Evolutionary conservation across 768 basidiomycete species (phyloP), one percentile per base, ranked within the genome.

Genomic region (Kwoniella botswanensis): DNA sequence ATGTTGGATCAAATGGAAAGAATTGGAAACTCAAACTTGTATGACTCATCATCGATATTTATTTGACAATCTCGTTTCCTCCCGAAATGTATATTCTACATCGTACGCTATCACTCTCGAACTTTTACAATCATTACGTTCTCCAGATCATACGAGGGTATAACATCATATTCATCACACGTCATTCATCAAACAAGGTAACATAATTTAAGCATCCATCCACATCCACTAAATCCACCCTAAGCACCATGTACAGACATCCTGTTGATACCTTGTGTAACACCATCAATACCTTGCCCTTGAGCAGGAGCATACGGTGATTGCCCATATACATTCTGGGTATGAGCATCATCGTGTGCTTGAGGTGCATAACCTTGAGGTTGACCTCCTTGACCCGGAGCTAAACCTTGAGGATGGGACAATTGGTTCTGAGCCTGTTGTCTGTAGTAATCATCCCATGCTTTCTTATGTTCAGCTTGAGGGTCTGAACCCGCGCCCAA

Each of bases 351-450:
- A n/a, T 56, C 41, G 22, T 59, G 24, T n/a, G 60, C 64, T 55
- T 67, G 69, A 5, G 68, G 52, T 5, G 46, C 46, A 50, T 50
- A 50, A 13, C 46, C 46, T 18, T 50, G 46, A 35, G 55, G 41
- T 62, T 64, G 21, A 62, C 21, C 22, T 35, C 24, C 21, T 35
- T 62, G 67, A 24, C 29, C 68, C 12, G n/a, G 24, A 43, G 73
- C 41, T 15, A 76, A 43, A 41, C 42, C 24, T 52, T 66, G 70
- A 61, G 66, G 78, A 15, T 74, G 73, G 62, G 84, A 76, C 24
- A 76, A 79, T 11, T 80, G 79, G 24, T 59, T 68, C 58, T 83
- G 79, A 7, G 74, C 74, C 1, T 81, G 76, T 59, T 87, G 86
- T 0, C 74, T 59, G 71, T 81, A 81, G 54, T 79, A 81, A 21